Percentiles rank a stretch among this genome's conserved stretches.
phyloP scores from a whole-genome alignment of 2,329 filamentous ascomycete species.

The Cladosporium sp. region DNA sequence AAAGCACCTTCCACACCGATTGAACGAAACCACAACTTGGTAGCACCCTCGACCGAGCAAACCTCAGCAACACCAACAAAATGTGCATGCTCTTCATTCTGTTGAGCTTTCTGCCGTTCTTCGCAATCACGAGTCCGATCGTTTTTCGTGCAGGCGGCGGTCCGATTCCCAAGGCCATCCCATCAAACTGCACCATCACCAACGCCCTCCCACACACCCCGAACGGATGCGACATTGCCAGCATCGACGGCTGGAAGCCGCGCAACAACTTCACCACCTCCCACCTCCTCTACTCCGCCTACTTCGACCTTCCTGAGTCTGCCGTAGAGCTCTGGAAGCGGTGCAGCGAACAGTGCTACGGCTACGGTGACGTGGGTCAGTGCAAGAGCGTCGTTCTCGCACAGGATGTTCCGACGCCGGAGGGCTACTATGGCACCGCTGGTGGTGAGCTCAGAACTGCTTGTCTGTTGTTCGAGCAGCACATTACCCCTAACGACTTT shows the following conservation, averaged over 20 bases:
- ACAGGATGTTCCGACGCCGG: constrained; percentile 33
- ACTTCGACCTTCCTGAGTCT: constrained; percentile 21
- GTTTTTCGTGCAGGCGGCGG: constrained; percentile 22
- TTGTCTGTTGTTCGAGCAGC: constrained; percentile 34
- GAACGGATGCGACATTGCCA: constrained; percentile 12
- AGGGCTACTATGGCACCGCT: constrained; percentile 29
- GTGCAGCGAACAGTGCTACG: constrained; percentile 39
- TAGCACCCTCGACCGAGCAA: no score
- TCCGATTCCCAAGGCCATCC: constrained; percentile 31
- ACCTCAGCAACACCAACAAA: no score
- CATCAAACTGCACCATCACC: constrained; percentile 32
- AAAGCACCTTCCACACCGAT: no score
- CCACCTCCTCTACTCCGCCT: constrained; percentile 31
- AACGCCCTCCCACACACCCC: constrained; percentile 24
- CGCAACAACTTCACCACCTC: constrained; percentile 22
- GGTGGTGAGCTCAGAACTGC: constrained; percentile 31
- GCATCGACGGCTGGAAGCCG: constrained; percentile 25
- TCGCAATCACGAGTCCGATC: neutral
- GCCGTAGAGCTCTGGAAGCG: constrained; percentile 22
- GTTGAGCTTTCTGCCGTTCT: neutral
- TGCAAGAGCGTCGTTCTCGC: constrained; percentile 36
- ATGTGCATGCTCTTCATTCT: neutral
- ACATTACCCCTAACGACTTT: constrained; percentile 28
- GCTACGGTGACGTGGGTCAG: constrained; percentile 28
- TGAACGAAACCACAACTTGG: no score